Base-by-base conservation (phyloP, 2,329 filamentous ascomycete genomes). In the Escovopsis sp. region DNA sequence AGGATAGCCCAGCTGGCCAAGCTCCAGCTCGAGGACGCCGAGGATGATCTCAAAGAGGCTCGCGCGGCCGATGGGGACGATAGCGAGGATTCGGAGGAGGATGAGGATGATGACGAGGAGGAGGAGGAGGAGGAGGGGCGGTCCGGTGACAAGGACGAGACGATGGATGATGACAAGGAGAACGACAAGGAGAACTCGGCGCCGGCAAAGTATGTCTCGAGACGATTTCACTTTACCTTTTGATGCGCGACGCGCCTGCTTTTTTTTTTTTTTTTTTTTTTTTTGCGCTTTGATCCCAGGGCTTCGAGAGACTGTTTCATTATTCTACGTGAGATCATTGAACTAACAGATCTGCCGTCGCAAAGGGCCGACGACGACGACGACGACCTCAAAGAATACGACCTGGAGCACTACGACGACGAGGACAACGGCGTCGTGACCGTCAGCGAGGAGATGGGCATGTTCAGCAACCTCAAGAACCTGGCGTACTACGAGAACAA, bases 381-480 rank as follows among this genome's bases (percentile, higher is more conserved):
- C 56, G 85, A 93, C 50, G 88, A 94, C 58, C 71, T 98, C 39
- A 91, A 89, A 63, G 87, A 98, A 63, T 98, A 95, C 63, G 81
- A 98, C 57, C 73, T 98, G 42, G 89, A 96, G 49, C 79, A 94
- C 61, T 98, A 98, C 60, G 91, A 98, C 53, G 83, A 91, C 51
- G 84, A 91, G 37, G 75, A 84, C 13, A 60, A 56, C 14, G 56
- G 58, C 25, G 49, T 51, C 29, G 45, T 68, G 15, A 69, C 68
- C 16, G 63, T 64, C 14, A 77, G 74, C 39, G 80, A 85, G 54
- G 74, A 80, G 41, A 81, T 91, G 72, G 81, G 80, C 53, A 94
- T 95, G 75, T 96, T 98, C 58, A 87, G 88, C 56, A 95, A 95
- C 57, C 76, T 94, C 57, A 93, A 91, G 62, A 88, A 85, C 27